Base-by-base conservation (phyloP, 495 filamentous ascomycete species). In the Lophium mytilinum region DNA sequence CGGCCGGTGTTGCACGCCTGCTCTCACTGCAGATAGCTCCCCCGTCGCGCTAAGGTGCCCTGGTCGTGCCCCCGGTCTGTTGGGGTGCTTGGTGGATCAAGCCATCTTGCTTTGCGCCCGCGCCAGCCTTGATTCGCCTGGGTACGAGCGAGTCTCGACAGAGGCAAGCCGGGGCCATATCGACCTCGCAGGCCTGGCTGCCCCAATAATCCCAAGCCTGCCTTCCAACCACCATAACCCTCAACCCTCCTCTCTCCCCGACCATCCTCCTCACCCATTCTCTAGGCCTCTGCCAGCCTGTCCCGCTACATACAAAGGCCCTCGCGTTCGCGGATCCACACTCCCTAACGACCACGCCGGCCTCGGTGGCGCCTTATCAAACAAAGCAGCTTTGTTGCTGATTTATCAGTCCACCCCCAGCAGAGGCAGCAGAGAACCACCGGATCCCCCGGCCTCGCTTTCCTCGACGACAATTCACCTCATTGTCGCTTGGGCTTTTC, bases 271-370 rank as follows among this genome's bases (percentile, higher is more conserved):
- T 45, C 15, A 47, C 39, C 33, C 52, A 18, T 24, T 37, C 41
- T 33, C 45, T 45, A 60, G 63, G 60, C 59, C 63, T 49, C 49
- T 54, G 63, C 56, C 52, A 56, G 60, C 60, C 63, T 57, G 19
- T 37, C 10, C 51, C n/a, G 47, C 45, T 48, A 48, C 56, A 63
- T 53, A 52, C 45, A 52, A 49, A 46, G 56, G 51, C 52, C 56
- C 14, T 56, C 55, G 51, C 34, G 43, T 48, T 18, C 33, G 45
- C 45, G 17, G 45, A 48, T 43, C 24, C 50, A 40, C 43, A 40
- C 18, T 51, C 41, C 50, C 18, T 37, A 42, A 33, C 50, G 42
- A 53, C 30, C 35, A 36, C 53, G 53, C 39, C 33, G 41, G 40
- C 59, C 49, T 42, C 11, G 52, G 40, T 42, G 40, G 52, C 52